These are phyloP conservation scores for Nothomitra cinnamomea DNA, from an alignment of 2,329 filamentous ascomycete genomes.

Conservation along the genomic window DNA sequence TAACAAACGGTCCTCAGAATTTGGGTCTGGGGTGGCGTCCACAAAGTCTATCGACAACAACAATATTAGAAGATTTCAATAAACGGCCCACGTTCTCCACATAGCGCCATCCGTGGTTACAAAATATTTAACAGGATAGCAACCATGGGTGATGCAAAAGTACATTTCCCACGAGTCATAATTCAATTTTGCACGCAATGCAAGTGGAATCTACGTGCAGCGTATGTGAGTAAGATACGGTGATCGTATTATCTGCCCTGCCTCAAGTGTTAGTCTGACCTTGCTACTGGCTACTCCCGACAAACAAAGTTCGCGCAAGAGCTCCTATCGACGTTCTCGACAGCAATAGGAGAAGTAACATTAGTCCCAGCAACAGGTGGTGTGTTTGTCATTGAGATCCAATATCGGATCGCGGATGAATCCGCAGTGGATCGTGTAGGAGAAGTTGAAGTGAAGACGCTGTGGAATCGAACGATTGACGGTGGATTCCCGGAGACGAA, in stretches of 20 bases:
- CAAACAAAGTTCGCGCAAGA: slow-evolving; percentile 68
- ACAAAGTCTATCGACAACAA: no score
- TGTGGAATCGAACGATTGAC: slow-evolving; percentile 81
- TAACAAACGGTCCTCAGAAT: no score
- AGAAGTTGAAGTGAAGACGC: slow-evolving; percentile 30
- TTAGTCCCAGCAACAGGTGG: slow-evolving; percentile 76
- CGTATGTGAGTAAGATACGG: slow-evolving; percentile 46
- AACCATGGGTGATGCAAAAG: not conserved
- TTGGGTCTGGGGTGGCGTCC: no score
- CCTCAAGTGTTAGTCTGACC: not conserved
- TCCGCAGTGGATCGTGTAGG: slow-evolving; percentile 10
- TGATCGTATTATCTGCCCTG: not conserved
- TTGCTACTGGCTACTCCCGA: not conserved
- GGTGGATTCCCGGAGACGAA: slow-evolving; percentile 93
- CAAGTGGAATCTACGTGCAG: slow-evolving; percentile 76
- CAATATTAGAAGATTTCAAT: no score
- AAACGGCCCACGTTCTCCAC: not conserved
- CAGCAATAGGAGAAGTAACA: slow-evolving; percentile 68
- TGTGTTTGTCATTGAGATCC: slow-evolving; percentile 58
- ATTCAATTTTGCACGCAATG: slow-evolving; percentile 91
- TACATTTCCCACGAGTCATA: slow-evolving; percentile 52
- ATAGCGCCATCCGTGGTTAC: not conserved
- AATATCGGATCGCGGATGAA: slow-evolving; percentile 14
- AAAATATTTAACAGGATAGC: not conserved
- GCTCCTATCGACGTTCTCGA: slow-evolving; percentile 81